Base-by-base conservation (phyloP, 177 flowering plant species). In the Vitis hybrid region DNA sequence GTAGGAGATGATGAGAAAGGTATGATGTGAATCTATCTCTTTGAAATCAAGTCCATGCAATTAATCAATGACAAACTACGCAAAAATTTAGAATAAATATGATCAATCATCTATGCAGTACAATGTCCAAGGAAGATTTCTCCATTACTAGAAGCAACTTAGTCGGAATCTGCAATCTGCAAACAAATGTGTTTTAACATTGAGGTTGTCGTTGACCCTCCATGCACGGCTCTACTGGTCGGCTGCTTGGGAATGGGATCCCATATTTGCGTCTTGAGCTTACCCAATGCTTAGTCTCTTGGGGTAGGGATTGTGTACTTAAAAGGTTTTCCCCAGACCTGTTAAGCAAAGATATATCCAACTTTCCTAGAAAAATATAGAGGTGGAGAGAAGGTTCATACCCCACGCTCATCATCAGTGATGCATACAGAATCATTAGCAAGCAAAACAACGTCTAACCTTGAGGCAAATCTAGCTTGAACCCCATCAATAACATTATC, bases 401-500 rank as follows among this genome's bases (percentile, higher is more conserved):
- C 99, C 92, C 98, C 99, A 73, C 97, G 91, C 8, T 97, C 99
- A 85, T 96, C 86, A 76, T 96, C 98, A 70, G 87, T 84, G 71
- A 96, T 83, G 89, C 98, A 78, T 72, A 93, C 98, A 67, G 98
- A 90, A 76, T 83, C 84, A 74, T 96, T 97, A 26, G 88, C 82
- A 84, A 62, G 82, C 51, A 96, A 77, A 73, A 84, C 79, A 74
- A 93, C 97, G 70, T 87, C 85, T 51, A 93, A 71, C 65, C 77
- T 83, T 60, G 97, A 81, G 56, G 99, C 97, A 80, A 78, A 89
- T 60, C 99, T 98, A 8, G 98, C 98, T 81, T 93, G 99, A 50
- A 94, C 97, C 85, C 89, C 99, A 81, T 93, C 99, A 68, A 92
- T 74, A 39, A 92, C 95, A 82, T 96, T 93, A 73, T 96, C 99